phyloP scores from a whole-genome alignment of 495 filamentous ascomycete species.

The Aspergillus taichungensis region DNA sequence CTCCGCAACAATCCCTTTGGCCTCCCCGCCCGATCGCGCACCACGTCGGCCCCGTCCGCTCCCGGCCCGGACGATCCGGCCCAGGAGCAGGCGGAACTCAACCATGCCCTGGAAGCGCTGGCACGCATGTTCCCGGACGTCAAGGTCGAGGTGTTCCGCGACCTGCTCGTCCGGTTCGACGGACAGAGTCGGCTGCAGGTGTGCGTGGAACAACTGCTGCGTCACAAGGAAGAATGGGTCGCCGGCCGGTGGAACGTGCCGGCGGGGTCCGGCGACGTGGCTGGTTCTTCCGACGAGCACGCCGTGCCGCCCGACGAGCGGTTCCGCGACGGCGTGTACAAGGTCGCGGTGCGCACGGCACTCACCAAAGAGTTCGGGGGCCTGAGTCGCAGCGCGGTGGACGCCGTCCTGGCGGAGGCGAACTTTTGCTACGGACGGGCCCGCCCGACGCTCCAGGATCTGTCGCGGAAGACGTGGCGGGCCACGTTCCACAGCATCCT shows the following conservation, averaged over 20 bases:
- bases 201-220: constrained; percentile 75
- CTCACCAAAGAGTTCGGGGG: constrained; percentile 74
- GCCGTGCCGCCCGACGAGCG: constrained; percentile 56
- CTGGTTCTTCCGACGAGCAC: constrained; percentile 7
- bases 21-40: constrained; percentile 24
- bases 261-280: constrained; percentile 15
- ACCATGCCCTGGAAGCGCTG: constrained; percentile 61
- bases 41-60: constrained; percentile 9
- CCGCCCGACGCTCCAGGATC: constrained; percentile 60
- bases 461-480: constrained; percentile 78
- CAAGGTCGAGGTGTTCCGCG: constrained; percentile 83
- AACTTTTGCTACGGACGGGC: constrained; percentile 83
- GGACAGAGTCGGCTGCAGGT: constrained; percentile 77
- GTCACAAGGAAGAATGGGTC: constrained; percentile 65
- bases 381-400: constrained; percentile 69
- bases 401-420: constrained; percentile 80
- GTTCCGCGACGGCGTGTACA: constrained; percentile 69
- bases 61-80: constrained; percentile 21
- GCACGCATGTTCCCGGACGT: constrained; percentile 78
- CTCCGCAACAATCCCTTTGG: constrained; percentile 40
- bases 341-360: constrained; percentile 51
- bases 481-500: constrained; percentile 69
- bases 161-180: constrained; percentile 73
- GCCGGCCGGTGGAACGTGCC: constrained; percentile 61
- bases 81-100: constrained; percentile 56